These are phyloP conservation scores for Pichia rugopelliculosa DNA, from an alignment of 805 yeast species.

Conservation along the genomic window DNA sequence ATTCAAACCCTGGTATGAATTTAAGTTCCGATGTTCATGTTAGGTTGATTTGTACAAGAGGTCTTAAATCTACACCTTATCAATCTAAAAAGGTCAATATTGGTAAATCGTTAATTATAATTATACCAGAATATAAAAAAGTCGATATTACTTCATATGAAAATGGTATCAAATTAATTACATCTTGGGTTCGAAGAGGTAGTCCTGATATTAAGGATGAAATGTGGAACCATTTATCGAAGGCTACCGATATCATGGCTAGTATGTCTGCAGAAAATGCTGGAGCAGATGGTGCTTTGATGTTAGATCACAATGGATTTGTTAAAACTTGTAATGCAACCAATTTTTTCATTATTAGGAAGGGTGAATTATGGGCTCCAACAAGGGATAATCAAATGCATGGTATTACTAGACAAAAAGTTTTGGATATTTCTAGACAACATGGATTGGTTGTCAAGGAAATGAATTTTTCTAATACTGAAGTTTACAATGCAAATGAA, in stretches of 20 bases:
- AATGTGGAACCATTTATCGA: slow-evolving; percentile 7
- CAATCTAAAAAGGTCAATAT: slow-evolving; percentile 4
- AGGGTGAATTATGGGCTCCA: slow-evolving; percentile 6
- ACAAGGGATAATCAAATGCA: slow-evolving; percentile 6
- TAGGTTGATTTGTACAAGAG: slow-evolving; percentile 3
- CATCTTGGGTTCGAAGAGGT: slow-evolving; percentile 6
- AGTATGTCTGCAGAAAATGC: not conserved
- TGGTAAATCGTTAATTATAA: slow-evolving; percentile 2
- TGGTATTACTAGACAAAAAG: slow-evolving; percentile 6
- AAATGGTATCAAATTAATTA: not conserved
- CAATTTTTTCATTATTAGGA: not conserved
- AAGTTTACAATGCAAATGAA: slow-evolving; percentile 5
- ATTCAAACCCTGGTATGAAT: slow-evolving; percentile 2
- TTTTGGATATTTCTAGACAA: not conserved
- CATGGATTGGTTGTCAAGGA: not conserved
- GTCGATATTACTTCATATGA: not conserved
- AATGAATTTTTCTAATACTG: not conserved
- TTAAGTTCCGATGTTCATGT: slow-evolving; percentile 1
- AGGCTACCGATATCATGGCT: slow-evolving; percentile 4
- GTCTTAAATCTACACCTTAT: slow-evolving; percentile 4
- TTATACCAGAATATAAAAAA: slow-evolving; percentile 5
- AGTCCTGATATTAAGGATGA: slow-evolving; percentile 4
- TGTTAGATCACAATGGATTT: slow-evolving; percentile 2
- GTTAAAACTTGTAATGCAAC: slow-evolving; percentile 8
- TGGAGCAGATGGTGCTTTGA: slow-evolving; percentile 5